Evolutionary conservation across 306 rosid genomes (phyloP).

Genomic region (Corylus americana): DNA sequence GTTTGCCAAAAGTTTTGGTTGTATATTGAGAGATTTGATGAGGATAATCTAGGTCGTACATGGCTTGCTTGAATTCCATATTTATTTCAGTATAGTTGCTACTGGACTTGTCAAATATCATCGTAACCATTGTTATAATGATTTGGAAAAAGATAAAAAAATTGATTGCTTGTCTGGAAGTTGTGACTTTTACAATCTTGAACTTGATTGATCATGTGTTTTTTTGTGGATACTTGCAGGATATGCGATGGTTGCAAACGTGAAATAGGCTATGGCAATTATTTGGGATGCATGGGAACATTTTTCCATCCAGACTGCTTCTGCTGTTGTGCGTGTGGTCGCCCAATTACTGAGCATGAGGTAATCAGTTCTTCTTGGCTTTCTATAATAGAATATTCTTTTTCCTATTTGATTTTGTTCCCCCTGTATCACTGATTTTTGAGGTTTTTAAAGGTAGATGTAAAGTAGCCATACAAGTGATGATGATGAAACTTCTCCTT

Average conservation of each 20-base stretch:
- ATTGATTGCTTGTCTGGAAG: not conserved
- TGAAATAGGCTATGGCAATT: constrained; percentile 62
- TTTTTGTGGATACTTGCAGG: constrained; percentile 39
- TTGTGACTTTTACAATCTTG: constrained; percentile 1
- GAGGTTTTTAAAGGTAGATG: constrained; percentile 8
- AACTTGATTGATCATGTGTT: constrained; percentile 15
- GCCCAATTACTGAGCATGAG: constrained; percentile 85
- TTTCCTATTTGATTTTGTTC: not conserved
- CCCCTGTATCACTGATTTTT: constrained; percentile 9
- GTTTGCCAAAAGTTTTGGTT: constrained; percentile 11
- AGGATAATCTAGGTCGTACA: not conserved
- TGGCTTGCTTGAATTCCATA: constrained; percentile 25
- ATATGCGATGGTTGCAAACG: constrained; percentile 74
- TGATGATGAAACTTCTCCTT: constrained; percentile 24
- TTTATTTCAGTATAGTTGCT: constrained; percentile 27
- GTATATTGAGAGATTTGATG: not conserved
- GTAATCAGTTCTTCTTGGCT: constrained; percentile 41
- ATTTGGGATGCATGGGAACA: constrained; percentile 69
- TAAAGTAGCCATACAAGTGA: not conserved
- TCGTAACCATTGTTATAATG: not conserved
- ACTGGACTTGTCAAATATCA: constrained; percentile 22
- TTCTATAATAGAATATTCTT: constrained; percentile 5
- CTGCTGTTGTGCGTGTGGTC: constrained; percentile 67
- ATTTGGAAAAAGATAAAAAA: not conserved
- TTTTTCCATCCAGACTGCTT: constrained; percentile 87